Evolutionary conservation across 805 yeast species (phyloP), one percentile per base, ranked within the genome.

Genomic region (Metschnikowia cerradonensis): DNA sequence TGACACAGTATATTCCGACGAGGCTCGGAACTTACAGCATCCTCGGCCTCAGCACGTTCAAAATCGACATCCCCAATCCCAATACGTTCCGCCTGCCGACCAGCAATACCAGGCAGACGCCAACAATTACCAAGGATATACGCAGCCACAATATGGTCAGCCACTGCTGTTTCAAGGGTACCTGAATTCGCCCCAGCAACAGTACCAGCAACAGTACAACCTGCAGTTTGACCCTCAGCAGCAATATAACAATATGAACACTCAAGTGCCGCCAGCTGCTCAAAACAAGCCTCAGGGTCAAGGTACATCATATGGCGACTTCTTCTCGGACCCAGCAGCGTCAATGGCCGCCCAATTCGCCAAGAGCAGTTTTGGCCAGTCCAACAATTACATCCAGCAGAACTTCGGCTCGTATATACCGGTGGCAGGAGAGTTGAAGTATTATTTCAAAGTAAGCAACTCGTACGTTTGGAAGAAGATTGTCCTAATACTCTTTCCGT

Each of bases 371-470:
- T 79, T 94, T 52, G 80, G 81, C 56, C 87, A 89, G 31, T 89
- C 94, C 22, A 88, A 88, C 59, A 85, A 84, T 54, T 88, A 87
- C 67, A 67, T 90, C 65, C 88, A 88, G 58, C 84, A 84, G 53
- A 89, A 87, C 67, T 77, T 84, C 57, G 79, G 79, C 20, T 72
- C 72, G 39, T 71, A 77, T 57, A 76, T 80, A 30, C 73, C 77
- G 2, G 71, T 72, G 22, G 75, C 77, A 2, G 69, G 73, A 34
- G 84, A 87, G 49, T 70, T 94, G 59, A 84, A 90, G 57, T 88
- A 84, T 70, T 91, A 91, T 68, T 95, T 94, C 76, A 89, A 88
- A 68, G 97, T 94, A 17, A 86, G 96, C 43, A 95, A 92, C 66
- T 73, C 83, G 4, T 95, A 92, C 62, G 99, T 94, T 13, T 64